phyloP scores from a whole-genome alignment of 208 protist genomes.

The Histomonas meleagridis region DNA sequence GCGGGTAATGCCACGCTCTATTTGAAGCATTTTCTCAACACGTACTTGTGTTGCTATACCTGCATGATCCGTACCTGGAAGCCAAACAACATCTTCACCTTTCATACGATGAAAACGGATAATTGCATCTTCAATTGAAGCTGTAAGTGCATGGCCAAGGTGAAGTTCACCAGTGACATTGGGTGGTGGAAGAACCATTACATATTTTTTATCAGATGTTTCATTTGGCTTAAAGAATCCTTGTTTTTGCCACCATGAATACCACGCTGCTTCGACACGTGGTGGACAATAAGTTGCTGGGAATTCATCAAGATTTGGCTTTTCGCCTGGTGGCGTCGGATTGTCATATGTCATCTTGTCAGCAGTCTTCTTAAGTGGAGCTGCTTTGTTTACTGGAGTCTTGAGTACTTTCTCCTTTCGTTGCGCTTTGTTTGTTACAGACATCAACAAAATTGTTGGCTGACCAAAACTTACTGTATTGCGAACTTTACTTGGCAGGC shows the following conservation, averaged over 20 bases:
- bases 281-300: not conserved
- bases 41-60: conserved; percentile 57
- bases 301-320: not conserved
- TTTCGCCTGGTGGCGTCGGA: not conserved
- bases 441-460: not conserved
- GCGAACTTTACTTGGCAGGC: no score
- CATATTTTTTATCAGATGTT: conserved; percentile 57
- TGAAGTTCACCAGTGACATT: conserved; percentile 99
- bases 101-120: conserved; percentile 50
- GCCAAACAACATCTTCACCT: conserved; percentile 85
- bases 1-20: conserved; percentile 50
- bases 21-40: conserved; percentile 50
- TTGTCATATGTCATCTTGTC: not conserved
- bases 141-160: conserved; percentile 93
- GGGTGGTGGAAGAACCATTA: conserved; percentile 92
- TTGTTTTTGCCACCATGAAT: conserved; percentile 86
- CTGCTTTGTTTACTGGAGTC: not conserved
- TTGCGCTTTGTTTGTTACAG: not conserved
- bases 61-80: conserved; percentile 98
- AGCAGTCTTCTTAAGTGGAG: not conserved
- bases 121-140: conserved; percentile 53
- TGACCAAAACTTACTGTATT: no score
- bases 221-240: conserved; percentile 73
- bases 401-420: conserved; percentile 13
- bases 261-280: conserved; percentile 82